Conservation (phyloP, 331 rosid species). For the Cydonia oblonga region DNA sequence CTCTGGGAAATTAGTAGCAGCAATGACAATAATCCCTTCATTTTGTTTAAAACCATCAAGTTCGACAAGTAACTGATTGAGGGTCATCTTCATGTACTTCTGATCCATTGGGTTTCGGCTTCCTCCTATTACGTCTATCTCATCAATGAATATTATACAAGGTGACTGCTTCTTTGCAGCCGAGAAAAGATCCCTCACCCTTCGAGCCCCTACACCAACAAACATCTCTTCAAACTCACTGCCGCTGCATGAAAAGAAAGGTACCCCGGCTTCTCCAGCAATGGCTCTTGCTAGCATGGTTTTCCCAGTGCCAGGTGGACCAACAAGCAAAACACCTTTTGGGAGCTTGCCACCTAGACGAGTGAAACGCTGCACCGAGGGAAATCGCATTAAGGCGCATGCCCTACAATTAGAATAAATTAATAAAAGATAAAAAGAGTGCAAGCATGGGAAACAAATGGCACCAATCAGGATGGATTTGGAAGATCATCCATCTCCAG, state of each 20-base stretch:
- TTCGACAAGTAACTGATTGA: conserved; percentile 88
- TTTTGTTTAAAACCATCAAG: conserved; percentile 94
- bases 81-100: conserved; percentile 70
- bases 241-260: conserved; percentile 92
- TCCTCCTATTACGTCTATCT: conserved; percentile 91
- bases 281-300: conserved; percentile 96
- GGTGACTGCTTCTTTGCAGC: conserved; percentile 92
- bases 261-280: conserved; percentile 98
- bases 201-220: conserved; percentile 98
- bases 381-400: background rate
- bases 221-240: conserved; percentile 96
- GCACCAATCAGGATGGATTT: background rate
- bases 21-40: conserved; percentile 90
- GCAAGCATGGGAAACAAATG: background rate
- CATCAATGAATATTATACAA: conserved; percentile 85
- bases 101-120: conserved; percentile 64
- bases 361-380: conserved; percentile 71
- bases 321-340: conserved; percentile 91
- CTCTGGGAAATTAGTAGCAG: conserved; percentile 83
- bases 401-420: background rate
- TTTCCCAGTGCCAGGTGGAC: conserved; percentile 95
- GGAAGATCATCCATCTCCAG: background rate
- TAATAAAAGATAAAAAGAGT: background rate
- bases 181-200: conserved; percentile 81
- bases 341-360: conserved; percentile 95